Conservation (phyloP, 257 asterid species). For the Agastache rugosa region DNA sequence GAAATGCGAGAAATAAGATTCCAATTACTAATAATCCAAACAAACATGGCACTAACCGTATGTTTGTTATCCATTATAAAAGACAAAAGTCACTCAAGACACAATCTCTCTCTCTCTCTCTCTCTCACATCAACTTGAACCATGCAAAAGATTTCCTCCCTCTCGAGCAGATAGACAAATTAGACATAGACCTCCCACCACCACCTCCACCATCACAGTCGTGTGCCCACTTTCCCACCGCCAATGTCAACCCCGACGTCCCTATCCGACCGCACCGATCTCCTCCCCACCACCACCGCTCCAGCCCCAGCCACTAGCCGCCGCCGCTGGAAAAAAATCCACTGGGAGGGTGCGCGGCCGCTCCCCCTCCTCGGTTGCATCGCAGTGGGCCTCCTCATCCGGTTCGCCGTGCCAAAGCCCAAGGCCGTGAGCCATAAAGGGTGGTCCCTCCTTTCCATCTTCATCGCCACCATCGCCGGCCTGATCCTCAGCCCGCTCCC, state of each 20-base stretch:
- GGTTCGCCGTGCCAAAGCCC: conserved; percentile 79
- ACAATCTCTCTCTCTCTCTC: not conserved
- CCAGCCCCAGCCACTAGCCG: not conserved
- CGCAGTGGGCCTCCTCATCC: conserved; percentile 59
- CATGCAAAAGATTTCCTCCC: conserved; percentile 2
- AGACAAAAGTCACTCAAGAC: not conserved
- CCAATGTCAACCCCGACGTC: conserved; percentile 34
- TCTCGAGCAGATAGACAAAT: not conserved
- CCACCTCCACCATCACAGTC: not conserved
- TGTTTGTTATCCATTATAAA: not conserved
- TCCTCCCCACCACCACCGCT: conserved; percentile 25
- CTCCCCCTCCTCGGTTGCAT: conserved; percentile 58
- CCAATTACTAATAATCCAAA: not conserved
- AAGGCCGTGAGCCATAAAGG: conserved; percentile 48
- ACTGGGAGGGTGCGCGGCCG: conserved; percentile 62
- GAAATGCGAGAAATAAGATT: not conserved
- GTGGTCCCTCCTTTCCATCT: conserved; percentile 78
- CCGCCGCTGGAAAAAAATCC: conserved; percentile 4
- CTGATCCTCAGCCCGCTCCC: conserved; percentile 73
- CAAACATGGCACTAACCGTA: not conserved
- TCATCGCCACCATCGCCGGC: conserved; percentile 69
- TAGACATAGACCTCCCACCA: not conserved
- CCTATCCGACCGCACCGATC: conserved; percentile 24
- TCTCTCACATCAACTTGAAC: not conserved
- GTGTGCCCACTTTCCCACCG: too few relatives aligned